phyloP scores from a whole-genome alignment of 495 filamentous ascomycete species.

The Penicillium robsamsonii region DNA sequence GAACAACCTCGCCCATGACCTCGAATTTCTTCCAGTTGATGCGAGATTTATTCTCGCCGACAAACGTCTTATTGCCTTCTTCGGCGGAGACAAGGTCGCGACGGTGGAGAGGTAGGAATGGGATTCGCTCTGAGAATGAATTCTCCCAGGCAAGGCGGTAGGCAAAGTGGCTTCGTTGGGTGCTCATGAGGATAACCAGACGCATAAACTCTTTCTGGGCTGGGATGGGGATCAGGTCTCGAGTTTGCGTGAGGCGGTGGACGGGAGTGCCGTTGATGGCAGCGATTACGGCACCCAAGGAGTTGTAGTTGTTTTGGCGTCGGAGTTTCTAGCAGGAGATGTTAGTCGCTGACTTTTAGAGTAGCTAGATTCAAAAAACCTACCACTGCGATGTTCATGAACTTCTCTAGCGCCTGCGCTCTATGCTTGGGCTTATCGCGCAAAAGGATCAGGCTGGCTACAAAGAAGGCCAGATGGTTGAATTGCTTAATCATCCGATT shows the following conservation, averaged over 20 bases:
- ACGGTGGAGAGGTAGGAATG: conserved; percentile 88
- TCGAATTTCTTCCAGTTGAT: conserved; percentile 99
- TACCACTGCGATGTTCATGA: conserved; percentile 76
- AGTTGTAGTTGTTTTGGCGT: conserved; percentile 94
- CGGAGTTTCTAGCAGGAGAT: conserved; percentile 61
- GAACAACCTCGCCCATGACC: conserved; percentile 86
- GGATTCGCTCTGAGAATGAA: conserved; percentile 82
- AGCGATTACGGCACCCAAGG: conserved; percentile 86
- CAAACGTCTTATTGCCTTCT: conserved; percentile 86
- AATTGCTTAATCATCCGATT: conserved; percentile 94
- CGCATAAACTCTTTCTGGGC: conserved; percentile 81
- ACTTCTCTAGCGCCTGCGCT: conserved; percentile 85
- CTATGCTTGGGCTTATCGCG: conserved; percentile 96
- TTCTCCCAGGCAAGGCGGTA: conserved; percentile 98
- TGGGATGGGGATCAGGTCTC: conserved; percentile 66
- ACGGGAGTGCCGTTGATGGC: conserved; percentile 87
- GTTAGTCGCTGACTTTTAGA: not conserved
- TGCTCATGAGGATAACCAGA: conserved; percentile 88
- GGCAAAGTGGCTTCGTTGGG: conserved; percentile 84
- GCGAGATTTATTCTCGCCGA: conserved; percentile 67
- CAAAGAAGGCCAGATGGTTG: conserved; percentile 91
- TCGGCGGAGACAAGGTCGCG: conserved; percentile 88
- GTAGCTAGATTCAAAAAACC: conserved; percentile 11
- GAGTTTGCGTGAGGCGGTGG: conserved; percentile 79
- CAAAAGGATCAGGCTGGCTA: conserved; percentile 86